Evolutionary conservation across 108 stramenopile species (phyloP).

Genomic region (Asterionellopsis glacialis): DNA sequence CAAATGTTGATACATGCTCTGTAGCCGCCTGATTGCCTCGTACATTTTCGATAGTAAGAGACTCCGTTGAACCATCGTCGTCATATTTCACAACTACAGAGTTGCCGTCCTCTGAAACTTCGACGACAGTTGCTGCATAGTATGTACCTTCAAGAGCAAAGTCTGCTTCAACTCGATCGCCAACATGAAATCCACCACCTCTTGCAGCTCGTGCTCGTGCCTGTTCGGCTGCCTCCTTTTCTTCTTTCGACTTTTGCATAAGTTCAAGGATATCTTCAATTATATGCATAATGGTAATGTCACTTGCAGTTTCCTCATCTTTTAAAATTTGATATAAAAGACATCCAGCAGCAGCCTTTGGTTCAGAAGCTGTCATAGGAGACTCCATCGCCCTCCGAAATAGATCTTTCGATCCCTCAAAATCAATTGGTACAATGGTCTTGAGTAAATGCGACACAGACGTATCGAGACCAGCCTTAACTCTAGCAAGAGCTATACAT

Average conservation of each 20-base stretch:
- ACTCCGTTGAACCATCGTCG: slow-evolving; percentile 68
- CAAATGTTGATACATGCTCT: slow-evolving; percentile 17
- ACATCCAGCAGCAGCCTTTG: slow-evolving; percentile 70
- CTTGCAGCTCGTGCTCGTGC: slow-evolving; percentile 15
- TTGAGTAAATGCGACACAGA: slow-evolving; percentile 46
- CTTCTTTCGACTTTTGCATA: slow-evolving; percentile 21
- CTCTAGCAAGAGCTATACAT: slow-evolving; percentile 60
- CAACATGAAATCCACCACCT: slow-evolving; percentile 34
- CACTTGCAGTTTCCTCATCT: slow-evolving; percentile 36
- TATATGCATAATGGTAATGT: slow-evolving; percentile 30
- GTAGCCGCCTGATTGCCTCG: slow-evolving; percentile 24
- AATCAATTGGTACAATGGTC: slow-evolving; percentile 52
- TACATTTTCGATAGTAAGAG: slow-evolving; percentile 45
- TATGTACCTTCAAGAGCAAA: slow-evolving; percentile 66
- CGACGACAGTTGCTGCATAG: slow-evolving; percentile 51
- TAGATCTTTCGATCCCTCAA: slow-evolving; percentile 57
- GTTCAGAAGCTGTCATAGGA: slow-evolving; percentile 17
- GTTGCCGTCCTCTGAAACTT: slow-evolving; percentile 44
- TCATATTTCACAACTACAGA: slow-evolving; percentile 48
- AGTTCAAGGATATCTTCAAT: slow-evolving; percentile 44
- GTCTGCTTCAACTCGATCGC: slow-evolving; percentile 67
- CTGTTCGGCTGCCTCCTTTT: slow-evolving; percentile 28
- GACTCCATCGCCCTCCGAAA: slow-evolving; percentile 50
- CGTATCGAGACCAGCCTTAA: slow-evolving; percentile 52
- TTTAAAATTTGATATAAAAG: slow-evolving; percentile 58